Evolutionary conservation across 352 stramenopile genomes (phyloP).

Genomic region (Thalassiosira livingstoniorum): DNA sequence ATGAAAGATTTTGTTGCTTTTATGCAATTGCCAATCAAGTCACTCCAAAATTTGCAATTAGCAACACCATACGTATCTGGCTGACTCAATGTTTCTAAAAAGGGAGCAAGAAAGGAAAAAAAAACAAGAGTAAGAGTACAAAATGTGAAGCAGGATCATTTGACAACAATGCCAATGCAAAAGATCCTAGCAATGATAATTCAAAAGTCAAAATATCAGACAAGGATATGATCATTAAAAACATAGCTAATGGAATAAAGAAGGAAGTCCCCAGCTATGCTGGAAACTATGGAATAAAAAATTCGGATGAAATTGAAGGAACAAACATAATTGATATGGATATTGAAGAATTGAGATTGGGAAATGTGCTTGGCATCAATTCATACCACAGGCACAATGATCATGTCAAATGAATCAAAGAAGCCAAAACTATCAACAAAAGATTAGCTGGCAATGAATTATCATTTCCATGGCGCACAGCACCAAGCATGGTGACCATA

Average conservation of each 20-base stretch:
- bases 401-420: no score
- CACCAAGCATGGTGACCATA: no score
- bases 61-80: constrained; percentile 14
- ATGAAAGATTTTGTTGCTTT: constrained; percentile 7
- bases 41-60: constrained; percentile 17
- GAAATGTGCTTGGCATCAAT: no score
- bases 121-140: not conserved
- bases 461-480: no score
- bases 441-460: no score
- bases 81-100: constrained; percentile 4
- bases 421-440: no score
- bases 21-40: constrained; percentile 31
- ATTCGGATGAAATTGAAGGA: constrained; percentile 8
- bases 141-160: no score
- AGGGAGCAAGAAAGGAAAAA: no score
- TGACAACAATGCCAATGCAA: not conserved
- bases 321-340: constrained; percentile 1
- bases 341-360: no score
- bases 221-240: not conserved
- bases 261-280: constrained; percentile 4
- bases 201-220: no score
- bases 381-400: no score
- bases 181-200: no score
- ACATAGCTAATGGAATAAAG: not conserved
- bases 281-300: not conserved